These are phyloP conservation scores for Eimeria necatrix DNA, from an alignment of 169 alveolate genomes.

Conservation along the genomic window DNA sequence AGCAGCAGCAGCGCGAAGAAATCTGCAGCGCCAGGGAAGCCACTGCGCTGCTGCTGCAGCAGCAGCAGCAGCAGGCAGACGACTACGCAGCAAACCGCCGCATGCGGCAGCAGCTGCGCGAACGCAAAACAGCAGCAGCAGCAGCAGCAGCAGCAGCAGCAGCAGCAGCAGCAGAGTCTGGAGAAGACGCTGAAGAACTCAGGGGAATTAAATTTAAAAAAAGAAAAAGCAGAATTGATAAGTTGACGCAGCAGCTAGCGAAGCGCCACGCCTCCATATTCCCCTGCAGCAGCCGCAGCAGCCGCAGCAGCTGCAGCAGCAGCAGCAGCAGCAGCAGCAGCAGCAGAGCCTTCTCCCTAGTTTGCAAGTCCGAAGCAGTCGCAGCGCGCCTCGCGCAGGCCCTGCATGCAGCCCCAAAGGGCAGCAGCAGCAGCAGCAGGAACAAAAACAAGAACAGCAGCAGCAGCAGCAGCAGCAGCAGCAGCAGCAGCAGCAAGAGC, in stretches of 20 bases:
- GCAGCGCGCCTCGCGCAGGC: neutral
- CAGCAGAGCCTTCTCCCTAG: neutral
- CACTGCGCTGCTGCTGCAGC: constrained; percentile 27
- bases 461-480: neutral
- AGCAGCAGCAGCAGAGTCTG: neutral
- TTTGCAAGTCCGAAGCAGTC: constrained; percentile 7
- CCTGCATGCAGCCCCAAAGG: neutral
- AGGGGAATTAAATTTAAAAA: neutral
- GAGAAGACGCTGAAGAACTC: neutral
- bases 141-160: neutral
- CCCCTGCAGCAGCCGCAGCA: neutral
- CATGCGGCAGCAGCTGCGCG: constrained; percentile 46
- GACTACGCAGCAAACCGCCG: constrained; percentile 43
- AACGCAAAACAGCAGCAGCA: neutral
- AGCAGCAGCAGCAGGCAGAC: constrained; percentile 11
- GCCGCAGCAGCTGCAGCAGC: no score
- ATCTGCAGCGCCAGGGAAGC: neutral
- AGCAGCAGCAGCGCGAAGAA: neutral
- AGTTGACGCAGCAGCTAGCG: neutral
- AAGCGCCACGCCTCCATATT: neutral
- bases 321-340: constrained; percentile 1
- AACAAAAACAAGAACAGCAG: neutral
- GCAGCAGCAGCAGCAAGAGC: constrained; percentile 44
- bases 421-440: constrained; percentile 23
- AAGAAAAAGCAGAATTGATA: neutral